Base-by-base conservation (phyloP, 352 stramenopile species). In the Globisporangium nunn region DNA sequence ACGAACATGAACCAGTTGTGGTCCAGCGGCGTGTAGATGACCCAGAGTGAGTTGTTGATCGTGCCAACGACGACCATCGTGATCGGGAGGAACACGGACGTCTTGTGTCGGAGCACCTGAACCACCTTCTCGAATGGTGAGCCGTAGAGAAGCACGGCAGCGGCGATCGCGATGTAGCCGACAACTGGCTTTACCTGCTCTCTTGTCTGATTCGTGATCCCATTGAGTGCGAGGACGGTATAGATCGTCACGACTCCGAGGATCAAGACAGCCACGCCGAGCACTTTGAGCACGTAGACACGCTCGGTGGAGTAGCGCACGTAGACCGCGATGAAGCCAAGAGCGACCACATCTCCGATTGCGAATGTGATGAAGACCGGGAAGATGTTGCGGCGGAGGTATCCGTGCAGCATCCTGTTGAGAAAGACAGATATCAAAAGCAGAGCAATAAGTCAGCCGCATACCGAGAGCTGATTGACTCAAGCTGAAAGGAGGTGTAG, bases 31-130 rank as follows among this genome's bases (percentile, higher is more conserved):
- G 62, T 68, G 70, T 82, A 83, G 15, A 59, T 64, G 62, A 82
- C 67, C 73, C 75, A 84, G 55, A 79, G 69, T 28, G 63, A 46
- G 62, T 83, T 84, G 64, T 80, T 86, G 62, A 72, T 65, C 15
- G 67, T 75, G 47, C 71, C 73, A 6, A 67, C 71, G 41, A 64
- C 48, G 11, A 86, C 66, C 67, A 86, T 77, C 61, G 79, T 61
- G 46, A 84, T 75, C 12, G 71, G 66, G 44, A 46, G 14, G 40
- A 46, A 46, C 11, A 46, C 40, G 40, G 11, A 14, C 40, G 40
- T 18, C 11, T 17, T 14, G 40, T 46, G 40, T n/a, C 17, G 14
- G 40, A 46, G 40, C 40, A 46, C 40, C 40, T 46, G 40, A 1
- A 46, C 2, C 17, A 46, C 40, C 4, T 17, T 14, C 40, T 46